Percentiles rank a stretch among this genome's conserved stretches.
Conservation (phyloP, 257 asterid species). For the Lycium ferocissimum region DNA sequence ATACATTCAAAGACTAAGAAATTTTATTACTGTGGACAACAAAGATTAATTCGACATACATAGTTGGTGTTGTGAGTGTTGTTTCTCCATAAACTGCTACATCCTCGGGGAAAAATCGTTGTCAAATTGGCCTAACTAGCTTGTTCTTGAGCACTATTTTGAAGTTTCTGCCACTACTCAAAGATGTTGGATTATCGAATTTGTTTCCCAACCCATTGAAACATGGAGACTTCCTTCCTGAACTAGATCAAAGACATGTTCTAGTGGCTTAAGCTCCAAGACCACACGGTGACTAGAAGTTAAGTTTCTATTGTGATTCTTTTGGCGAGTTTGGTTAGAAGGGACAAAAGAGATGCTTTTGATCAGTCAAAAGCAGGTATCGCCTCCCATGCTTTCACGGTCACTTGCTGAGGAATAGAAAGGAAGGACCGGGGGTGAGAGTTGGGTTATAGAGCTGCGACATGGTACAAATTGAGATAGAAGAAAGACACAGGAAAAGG, state of each 20-base stretch:
- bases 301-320: not conserved
- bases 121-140: not conserved
- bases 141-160: conserved; percentile 5
- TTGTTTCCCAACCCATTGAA: not conserved
- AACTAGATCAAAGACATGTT: not conserved
- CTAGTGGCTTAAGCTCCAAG: not conserved
- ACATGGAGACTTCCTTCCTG: not conserved
- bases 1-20: conserved; percentile 32
- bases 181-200: too few species aligned
- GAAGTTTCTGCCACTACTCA: not conserved
- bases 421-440: not conserved
- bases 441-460: not conserved
- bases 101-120: not conserved
- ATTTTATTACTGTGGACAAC: conserved; percentile 36
- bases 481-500: not conserved
- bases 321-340: not conserved
- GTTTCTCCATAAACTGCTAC: not conserved
- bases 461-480: not conserved
- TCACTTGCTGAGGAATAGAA: not conserved
- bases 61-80: not conserved
- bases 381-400: not conserved
- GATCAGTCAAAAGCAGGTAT: not conserved
- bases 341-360: not conserved
- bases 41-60: not conserved
- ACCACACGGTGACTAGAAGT: not conserved